Evolutionary conservation across 257 asterid genomes (phyloP).

Genomic region (Solanum piurae): DNA sequence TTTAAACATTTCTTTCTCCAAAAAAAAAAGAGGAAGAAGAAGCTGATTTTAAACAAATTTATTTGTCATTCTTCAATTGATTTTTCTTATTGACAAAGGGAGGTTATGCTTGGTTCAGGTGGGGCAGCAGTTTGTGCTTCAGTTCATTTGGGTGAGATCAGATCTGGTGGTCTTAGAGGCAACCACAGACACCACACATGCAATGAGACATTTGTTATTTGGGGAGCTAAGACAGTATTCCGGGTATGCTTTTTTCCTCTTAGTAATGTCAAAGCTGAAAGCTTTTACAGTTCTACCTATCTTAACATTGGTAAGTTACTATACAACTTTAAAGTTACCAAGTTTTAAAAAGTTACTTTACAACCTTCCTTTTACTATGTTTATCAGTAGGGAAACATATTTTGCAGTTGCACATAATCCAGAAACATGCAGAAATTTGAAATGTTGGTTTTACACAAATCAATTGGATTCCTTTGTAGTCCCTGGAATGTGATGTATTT

Average conservation of each 20-base stretch:
- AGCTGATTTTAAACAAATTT: neutral
- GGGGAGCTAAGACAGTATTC: constrained; percentile 93
- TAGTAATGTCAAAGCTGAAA: neutral
- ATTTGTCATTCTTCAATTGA: neutral
- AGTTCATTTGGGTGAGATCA: constrained; percentile 77
- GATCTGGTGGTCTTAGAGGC: constrained; percentile 70
- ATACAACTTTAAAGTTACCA: neutral
- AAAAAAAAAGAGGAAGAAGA: neutral
- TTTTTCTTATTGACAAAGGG: constrained; percentile 1
- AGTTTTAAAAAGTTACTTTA: neutral
- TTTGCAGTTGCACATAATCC: neutral
- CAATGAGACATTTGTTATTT: constrained; percentile 81
- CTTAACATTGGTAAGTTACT: neutral
- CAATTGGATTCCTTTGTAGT: neutral
- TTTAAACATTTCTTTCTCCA: neutral
- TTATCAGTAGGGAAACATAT: neutral
- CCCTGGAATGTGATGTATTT: neutral
- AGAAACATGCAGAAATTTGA: neutral
- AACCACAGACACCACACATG: constrained; percentile 85
- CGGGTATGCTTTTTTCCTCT: constrained; percentile 46
- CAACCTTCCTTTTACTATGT: neutral
- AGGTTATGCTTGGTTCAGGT: constrained; percentile 34
- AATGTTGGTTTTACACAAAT: neutral
- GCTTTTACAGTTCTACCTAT: neutral
- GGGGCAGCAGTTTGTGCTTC: constrained; percentile 66